Percentiles rank a stretch among this genome's conserved stretches.
Conservation (phyloP, 2,329 filamentous ascomycete genomes). For the Colletotrichum costaricense region DNA sequence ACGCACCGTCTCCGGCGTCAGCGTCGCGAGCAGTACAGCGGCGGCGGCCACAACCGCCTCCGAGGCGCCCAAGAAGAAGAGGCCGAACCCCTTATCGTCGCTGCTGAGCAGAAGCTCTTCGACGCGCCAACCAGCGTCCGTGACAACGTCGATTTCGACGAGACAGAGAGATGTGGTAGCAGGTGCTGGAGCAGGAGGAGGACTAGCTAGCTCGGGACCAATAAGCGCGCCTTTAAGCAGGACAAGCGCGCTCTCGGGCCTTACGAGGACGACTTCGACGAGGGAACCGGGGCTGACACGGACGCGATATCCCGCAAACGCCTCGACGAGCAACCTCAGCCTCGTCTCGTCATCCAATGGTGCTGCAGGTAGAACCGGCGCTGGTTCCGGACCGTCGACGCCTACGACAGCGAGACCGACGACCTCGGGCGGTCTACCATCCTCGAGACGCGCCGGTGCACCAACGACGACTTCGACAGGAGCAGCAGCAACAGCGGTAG, state of each 20-base stretch:
- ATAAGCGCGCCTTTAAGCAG: neutral
- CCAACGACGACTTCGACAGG: slow-evolving; percentile 26
- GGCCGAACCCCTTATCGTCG: slow-evolving; percentile 7
- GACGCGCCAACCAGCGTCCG: slow-evolving; percentile 10
- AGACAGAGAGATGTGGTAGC: slow-evolving; percentile 13
- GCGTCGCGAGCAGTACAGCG: slow-evolving; percentile 2
- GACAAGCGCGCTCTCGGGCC: neutral
- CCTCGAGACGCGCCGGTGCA: slow-evolving; percentile 3
- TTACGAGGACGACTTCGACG: slow-evolving; percentile 19
- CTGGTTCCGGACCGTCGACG: slow-evolving; percentile 19
- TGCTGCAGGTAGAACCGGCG: slow-evolving; percentile 27
- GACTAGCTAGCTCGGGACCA: neutral
- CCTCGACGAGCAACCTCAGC: slow-evolving; percentile 40
- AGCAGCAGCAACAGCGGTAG: neutral
- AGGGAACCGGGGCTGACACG: neutral
- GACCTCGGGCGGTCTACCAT: slow-evolving; percentile 42
- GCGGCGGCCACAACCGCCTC: slow-evolving; percentile 20
- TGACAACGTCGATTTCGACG: neutral
- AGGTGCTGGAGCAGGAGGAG: neutral
- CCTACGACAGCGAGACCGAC: slow-evolving; percentile 39
- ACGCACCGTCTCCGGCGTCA: slow-evolving; percentile 29
- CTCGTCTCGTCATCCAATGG: slow-evolving; percentile 30
- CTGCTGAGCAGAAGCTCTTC: slow-evolving; percentile 14
- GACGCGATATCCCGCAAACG: slow-evolving; percentile 32
- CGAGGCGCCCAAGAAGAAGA: slow-evolving; percentile 28